phyloP scores from a whole-genome alignment of 225 moss, liverwort and hornwort species.

The Polytrichum formosum region DNA sequence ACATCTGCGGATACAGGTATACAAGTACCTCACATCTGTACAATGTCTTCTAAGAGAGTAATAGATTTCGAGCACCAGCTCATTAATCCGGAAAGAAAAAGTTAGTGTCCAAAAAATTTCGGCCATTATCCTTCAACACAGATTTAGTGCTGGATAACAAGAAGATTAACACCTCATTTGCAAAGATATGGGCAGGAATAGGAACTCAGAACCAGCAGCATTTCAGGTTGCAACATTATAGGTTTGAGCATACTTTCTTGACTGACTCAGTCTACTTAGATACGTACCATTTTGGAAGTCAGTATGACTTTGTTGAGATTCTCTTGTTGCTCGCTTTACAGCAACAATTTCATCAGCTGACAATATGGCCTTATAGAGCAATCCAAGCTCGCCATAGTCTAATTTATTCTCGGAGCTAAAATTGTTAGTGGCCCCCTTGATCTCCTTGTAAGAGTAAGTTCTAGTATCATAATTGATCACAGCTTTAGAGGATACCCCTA shows the following conservation, averaged over 20 bases:
- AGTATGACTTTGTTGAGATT: constrained; percentile 38
- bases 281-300: constrained; percentile 41
- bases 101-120: too few relatives aligned
- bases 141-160: too few relatives aligned
- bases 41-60: too few relatives aligned
- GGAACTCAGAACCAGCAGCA: too few relatives aligned
- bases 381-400: constrained; percentile 43
- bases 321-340: constrained; percentile 48
- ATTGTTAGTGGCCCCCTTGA: constrained; percentile 33
- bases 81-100: not conserved
- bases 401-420: constrained; percentile 36
- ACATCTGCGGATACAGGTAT: too few relatives aligned
- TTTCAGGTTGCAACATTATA: too few relatives aligned
- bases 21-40: too few relatives aligned
- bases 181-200: too few relatives aligned
- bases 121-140: too few relatives aligned
- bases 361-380: constrained; percentile 32
- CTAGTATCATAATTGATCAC: constrained; percentile 7
- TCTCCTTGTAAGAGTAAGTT: constrained; percentile 40
- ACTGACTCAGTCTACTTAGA: too few relatives aligned
- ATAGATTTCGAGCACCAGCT: not conserved
- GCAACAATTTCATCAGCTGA: constrained; percentile 34
- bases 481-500: constrained; percentile 3
- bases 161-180: too few relatives aligned
- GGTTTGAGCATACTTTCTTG: too few relatives aligned